A percentile compares a stretch with the other conserved stretches of the same genome.
Conservation (phyloP, 2,329 filamentous ascomycete genomes). For the Amesomyces nigricolor region DNA sequence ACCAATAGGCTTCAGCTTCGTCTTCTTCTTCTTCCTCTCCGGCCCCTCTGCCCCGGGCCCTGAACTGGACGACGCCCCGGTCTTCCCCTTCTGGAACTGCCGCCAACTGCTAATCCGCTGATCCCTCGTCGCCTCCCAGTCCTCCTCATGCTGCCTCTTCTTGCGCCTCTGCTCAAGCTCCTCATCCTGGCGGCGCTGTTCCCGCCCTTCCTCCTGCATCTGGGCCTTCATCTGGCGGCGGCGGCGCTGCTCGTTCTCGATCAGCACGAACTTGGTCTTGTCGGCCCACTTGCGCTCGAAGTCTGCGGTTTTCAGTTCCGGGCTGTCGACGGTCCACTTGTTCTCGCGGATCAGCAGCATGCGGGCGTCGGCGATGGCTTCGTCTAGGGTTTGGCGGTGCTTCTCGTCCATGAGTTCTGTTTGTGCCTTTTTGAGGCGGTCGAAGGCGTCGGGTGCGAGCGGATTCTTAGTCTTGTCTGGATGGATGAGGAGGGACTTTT, state of each 20-base stretch:
- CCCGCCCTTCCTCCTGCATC: slow-evolving; percentile 92
- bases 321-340: slow-evolving; percentile 85
- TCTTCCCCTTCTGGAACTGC: slow-evolving; percentile 75
- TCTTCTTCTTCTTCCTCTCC: slow-evolving; percentile 60
- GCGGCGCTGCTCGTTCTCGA: slow-evolving; percentile 85
- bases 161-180: slow-evolving; percentile 75
- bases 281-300: slow-evolving; percentile 84
- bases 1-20: slow-evolving; percentile 59
- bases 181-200: slow-evolving; percentile 79
- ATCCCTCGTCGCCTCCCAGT: slow-evolving; percentile 91
- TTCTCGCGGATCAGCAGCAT: slow-evolving; percentile 91
- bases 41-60: slow-evolving; percentile 23
- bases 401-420: slow-evolving; percentile 91
- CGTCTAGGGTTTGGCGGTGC: slow-evolving; percentile 77
- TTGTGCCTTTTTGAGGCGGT: slow-evolving; percentile 92
- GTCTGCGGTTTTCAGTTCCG: slow-evolving; percentile 76
- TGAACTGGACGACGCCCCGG: slow-evolving; percentile 30
- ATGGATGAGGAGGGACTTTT: slow-evolving; percentile 98
- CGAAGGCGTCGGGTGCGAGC: slow-evolving; percentile 87
- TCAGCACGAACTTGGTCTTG: slow-evolving; percentile 82
- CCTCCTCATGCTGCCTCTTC: slow-evolving; percentile 86
- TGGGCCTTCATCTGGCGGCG: slow-evolving; percentile 84
- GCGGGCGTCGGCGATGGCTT: slow-evolving; percentile 91
- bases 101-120: slow-evolving; percentile 91
- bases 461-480: slow-evolving; percentile 96